phyloP scores from a whole-genome alignment of 148 eudicot genomes.

The Rhododendron vialii region DNA sequence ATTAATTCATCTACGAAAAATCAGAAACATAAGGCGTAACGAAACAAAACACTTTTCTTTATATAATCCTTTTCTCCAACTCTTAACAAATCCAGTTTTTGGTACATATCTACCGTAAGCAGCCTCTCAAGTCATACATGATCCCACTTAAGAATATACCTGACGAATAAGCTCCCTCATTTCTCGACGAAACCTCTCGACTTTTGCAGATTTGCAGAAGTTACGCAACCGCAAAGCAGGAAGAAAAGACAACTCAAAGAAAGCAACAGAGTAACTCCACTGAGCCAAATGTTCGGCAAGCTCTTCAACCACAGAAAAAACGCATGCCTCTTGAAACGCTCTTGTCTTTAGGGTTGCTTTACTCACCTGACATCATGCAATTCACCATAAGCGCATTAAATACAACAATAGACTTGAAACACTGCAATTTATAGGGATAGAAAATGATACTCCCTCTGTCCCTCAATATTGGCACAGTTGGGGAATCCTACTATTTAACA shows the following conservation, averaged over 20 bases:
- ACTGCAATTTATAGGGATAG: not conserved
- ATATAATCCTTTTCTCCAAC: not conserved
- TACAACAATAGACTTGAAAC: conserved; percentile 1
- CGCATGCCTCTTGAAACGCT: conserved; percentile 88
- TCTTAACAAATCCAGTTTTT: not conserved
- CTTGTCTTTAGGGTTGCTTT: conserved; percentile 69
- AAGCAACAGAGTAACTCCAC: conserved; percentile 92
- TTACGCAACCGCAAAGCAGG: conserved; percentile 72
- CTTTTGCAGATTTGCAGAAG: conserved; percentile 80
- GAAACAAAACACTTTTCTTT: not conserved
- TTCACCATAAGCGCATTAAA: not conserved
- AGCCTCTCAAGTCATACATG: not conserved
- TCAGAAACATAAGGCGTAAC: not conserved
- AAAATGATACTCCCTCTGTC: not conserved
- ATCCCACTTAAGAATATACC: conserved; percentile 32
- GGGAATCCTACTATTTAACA: not conserved
- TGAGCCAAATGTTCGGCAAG: conserved; percentile 88
- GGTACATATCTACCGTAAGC: not conserved
- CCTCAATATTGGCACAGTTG: not conserved
- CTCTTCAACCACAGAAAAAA: conserved; percentile 76
- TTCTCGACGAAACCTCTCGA: conserved; percentile 86
- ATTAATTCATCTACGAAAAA: not conserved
- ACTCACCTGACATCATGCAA: conserved; percentile 54
- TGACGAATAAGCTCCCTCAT: conserved; percentile 72
- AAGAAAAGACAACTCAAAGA: conserved; percentile 80